Base-by-base conservation (phyloP, 2,329 filamentous ascomycete species). In the Ophiostoma ulmi region DNA sequence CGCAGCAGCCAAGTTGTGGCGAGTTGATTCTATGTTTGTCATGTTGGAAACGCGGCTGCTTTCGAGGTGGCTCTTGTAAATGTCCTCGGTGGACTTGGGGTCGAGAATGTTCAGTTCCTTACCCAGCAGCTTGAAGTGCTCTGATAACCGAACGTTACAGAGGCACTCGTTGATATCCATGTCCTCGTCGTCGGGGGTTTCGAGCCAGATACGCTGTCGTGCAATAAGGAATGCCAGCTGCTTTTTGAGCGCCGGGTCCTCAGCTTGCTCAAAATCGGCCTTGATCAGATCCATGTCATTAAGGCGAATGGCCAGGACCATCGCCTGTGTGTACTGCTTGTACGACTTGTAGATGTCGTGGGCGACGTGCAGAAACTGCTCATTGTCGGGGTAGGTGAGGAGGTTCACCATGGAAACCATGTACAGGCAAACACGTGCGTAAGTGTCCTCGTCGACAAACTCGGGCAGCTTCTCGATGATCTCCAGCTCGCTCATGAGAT, bases 401-500 rank as follows among this genome's bases (percentile, higher is more conserved):
- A 99, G 87, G 78, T 95, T 97, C 75, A 99, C 95, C 92, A 98
- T 98, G 84, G 93, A 97, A 76, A 97, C 93, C 90, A 99, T 97
- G 83, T 99, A 99, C 75, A 99, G 83, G 79, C 95, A 98, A 70
- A 97, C 95, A 77, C 95, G 86, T 69, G 91, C 85, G 79, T 97
- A 99, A 36, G 94, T 98, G 81, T 98, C 90, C 79, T 96, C 91
- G 79, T 99, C 95, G 69, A 99, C 86, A 76, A 94, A 96, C 75
- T 93, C 87, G 71, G 92, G 89, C 65, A 99, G 91, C 77, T 94
- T 84, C 77, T 97, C 93, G 75, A 99, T 98, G 79, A 97, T 97
- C 82, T 99, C 95, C 72, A 99, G 84, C 82, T 99, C 96, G 78
- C 93, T 97, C 85, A 99, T 88, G 75, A 99, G 86, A 80, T 99